phyloP scores from a whole-genome alignment of 352 stramenopile species.

The Phytophthora palmivora region DNA sequence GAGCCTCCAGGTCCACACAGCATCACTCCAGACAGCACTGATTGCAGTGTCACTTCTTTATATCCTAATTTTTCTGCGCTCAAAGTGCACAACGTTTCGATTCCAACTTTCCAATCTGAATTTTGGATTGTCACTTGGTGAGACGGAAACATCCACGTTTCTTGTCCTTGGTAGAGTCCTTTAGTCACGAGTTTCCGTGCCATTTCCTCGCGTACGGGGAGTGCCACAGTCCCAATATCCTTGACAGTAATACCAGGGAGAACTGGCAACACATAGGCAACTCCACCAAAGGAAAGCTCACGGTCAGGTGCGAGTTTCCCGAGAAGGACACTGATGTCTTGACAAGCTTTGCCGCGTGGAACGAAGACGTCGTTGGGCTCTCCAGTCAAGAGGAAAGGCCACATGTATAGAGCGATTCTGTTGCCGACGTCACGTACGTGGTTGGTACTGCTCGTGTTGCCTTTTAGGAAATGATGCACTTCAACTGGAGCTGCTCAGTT shows the following conservation, averaged over 20 bases:
- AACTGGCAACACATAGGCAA: conserved; percentile 5
- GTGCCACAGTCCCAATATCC: conserved; percentile 12
- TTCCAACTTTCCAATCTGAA: conserved; percentile 11
- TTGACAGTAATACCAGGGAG: conserved; percentile 15
- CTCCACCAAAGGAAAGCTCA: conserved; percentile 9
- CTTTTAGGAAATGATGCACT: conserved; percentile 22
- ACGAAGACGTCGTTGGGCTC: conserved; percentile 5
- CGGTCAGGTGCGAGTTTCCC: neutral
- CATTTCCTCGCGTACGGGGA: conserved; percentile 14
- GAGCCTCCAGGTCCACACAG: conserved; percentile 9
- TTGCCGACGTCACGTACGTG: too few species aligned
- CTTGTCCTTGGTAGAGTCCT: neutral
- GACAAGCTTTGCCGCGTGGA: conserved; percentile 1
- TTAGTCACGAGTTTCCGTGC: conserved; percentile 2
- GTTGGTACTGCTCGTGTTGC: too few species aligned
- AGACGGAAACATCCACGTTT: conserved; percentile 8
- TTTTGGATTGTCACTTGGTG: conserved; percentile 17
- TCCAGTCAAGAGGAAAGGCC: conserved; percentile 10
- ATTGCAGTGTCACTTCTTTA: conserved; percentile 5
- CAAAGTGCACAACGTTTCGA: conserved; percentile 2
- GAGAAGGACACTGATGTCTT: conserved; percentile 17
- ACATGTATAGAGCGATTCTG: conserved; percentile 1
- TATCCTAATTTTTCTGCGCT: conserved; percentile 12
- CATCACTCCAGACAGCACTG: conserved; percentile 10
- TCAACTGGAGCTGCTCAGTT: conserved; percentile 16